These are phyloP conservation scores for Epichloe glyceriae DNA, from an alignment of 2,329 filamentous ascomycete genomes.

Conservation along the genomic window DNA sequence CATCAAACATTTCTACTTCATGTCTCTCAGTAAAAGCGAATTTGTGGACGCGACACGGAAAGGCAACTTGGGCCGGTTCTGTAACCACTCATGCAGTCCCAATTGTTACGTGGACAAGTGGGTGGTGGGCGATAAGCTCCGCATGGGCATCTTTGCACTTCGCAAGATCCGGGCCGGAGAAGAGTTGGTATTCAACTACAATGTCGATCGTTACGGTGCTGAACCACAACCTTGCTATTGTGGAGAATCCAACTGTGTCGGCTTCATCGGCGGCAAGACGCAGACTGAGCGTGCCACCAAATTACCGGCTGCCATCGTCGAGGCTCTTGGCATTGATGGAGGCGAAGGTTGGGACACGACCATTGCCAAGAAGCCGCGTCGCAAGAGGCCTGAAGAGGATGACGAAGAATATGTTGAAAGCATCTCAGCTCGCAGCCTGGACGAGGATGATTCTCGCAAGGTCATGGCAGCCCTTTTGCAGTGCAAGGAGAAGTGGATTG, in stretches of 20 bases:
- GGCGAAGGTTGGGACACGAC: constrained; percentile 83
- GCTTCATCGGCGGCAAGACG: constrained; percentile 94
- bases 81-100: constrained; percentile 97
- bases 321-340: constrained; percentile 91
- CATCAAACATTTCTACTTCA: constrained; percentile 99
- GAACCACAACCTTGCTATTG: constrained; percentile 97
- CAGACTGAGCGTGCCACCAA: constrained; percentile 94
- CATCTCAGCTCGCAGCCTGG: constrained; percentile 63
- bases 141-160: constrained; percentile 96
- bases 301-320: constrained; percentile 75
- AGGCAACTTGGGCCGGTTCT: constrained; percentile 91
- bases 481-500: constrained; percentile 99
- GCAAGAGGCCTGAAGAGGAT: constrained; percentile 83
- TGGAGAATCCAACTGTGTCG: constrained; percentile 84
- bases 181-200: constrained; percentile 98
- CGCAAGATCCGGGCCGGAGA: constrained; percentile 77
- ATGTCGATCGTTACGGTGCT: constrained; percentile 93
- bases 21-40: constrained; percentile 92
- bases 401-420: constrained; percentile 95
- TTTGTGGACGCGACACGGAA: constrained; percentile 97
- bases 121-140: constrained; percentile 92
- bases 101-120: constrained; percentile 99
- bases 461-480: constrained; percentile 96
- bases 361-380: constrained; percentile 78
- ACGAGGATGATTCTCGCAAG: constrained; percentile 76